phyloP scores from a whole-genome alignment of 805 yeast species.

The Naumovozyma baii region DNA sequence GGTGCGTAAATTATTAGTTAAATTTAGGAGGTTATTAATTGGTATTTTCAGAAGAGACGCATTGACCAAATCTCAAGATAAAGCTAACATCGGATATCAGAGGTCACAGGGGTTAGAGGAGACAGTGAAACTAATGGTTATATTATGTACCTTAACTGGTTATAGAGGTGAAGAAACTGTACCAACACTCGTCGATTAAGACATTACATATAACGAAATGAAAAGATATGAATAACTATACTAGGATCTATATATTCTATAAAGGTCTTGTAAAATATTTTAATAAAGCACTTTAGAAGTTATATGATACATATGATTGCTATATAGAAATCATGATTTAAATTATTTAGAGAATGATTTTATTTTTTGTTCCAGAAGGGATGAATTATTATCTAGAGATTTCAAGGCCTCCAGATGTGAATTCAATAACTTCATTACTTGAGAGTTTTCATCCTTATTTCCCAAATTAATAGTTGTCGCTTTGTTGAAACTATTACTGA shows the following conservation, averaged over 20 bases:
- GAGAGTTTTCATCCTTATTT: conserved; percentile 38
- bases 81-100: conserved; percentile 16
- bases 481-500: conserved; percentile 70
- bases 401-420: conserved; percentile 83
- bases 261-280: not conserved
- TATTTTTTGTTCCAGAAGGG: conserved; percentile 56
- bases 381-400: conserved; percentile 72
- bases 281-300: not conserved
- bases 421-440: conserved; percentile 71
- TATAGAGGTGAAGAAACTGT: conserved; percentile 30
- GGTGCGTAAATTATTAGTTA: conserved; percentile 41
- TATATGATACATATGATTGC: too few species aligned
- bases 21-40: conserved; percentile 45
- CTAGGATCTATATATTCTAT: too few species aligned
- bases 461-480: conserved; percentile 34
- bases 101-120: conserved; percentile 34
- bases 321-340: too few species aligned
- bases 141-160: conserved; percentile 43
- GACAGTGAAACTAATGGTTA: conserved; percentile 46
- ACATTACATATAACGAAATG: too few species aligned
- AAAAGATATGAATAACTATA: not conserved
- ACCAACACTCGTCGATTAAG: not conserved
- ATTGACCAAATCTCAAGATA: conserved; percentile 24
- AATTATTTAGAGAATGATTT: conserved; percentile 24
- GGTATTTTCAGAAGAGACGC: conserved; percentile 57